Conservation (phyloP, 1,284 basidiomycete genomes). For the Phylloporus gajari region DNA sequence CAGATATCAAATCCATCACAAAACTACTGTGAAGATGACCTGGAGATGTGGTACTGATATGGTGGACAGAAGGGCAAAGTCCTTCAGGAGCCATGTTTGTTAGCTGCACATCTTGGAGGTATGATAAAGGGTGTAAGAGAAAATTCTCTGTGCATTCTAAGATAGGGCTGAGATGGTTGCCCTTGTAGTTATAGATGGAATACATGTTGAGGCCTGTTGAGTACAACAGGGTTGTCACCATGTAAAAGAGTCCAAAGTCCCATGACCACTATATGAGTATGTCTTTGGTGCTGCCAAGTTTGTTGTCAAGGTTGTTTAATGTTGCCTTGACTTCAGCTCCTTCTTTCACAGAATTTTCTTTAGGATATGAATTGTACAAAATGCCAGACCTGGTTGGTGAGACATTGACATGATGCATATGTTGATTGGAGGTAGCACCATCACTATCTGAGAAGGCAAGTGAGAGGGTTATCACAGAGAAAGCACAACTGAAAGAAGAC, state of each 20-base stretch:
- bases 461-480: too few species aligned
- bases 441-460: conserved; percentile 50
- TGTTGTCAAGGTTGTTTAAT: conserved; percentile 70
- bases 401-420: conserved; percentile 53
- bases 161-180: conserved; percentile 65
- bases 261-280: conserved; percentile 67
- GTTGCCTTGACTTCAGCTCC: conserved; percentile 79
- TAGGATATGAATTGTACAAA: conserved; percentile 50
- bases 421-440: conserved; percentile 46
- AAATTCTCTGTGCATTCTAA: conserved; percentile 66
- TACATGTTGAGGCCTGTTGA: conserved; percentile 51
- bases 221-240: too few species aligned
- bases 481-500: too few species aligned
- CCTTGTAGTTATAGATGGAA: conserved; percentile 49
- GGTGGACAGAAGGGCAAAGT: conserved; percentile 52
- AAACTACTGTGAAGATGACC: conserved; percentile 38
- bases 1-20: conserved; percentile 38
- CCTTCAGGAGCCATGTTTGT: conserved; percentile 51
- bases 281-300: conserved; percentile 69
- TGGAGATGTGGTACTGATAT: conserved; percentile 36
- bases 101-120: conserved; percentile 45
- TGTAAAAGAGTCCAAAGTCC: conserved; percentile 51
- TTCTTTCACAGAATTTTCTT: conserved; percentile 58
- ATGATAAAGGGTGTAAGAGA: conserved; percentile 58
- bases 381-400: conserved; percentile 53